phyloP scores from a whole-genome alignment of 2,329 filamentous ascomycete species.

The Talaromyces sp. region DNA sequence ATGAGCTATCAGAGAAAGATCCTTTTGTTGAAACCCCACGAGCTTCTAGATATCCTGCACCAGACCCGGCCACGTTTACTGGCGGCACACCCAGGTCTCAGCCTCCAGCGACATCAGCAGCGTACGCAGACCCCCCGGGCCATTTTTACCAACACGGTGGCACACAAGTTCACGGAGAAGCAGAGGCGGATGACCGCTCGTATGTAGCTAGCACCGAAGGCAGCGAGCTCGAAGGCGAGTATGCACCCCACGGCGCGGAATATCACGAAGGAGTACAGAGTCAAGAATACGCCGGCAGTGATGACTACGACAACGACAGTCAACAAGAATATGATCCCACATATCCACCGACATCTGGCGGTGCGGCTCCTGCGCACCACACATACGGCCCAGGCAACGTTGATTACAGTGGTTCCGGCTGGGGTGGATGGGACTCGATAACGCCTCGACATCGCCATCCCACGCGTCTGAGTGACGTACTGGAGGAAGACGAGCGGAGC shows the following conservation, averaged over 20 bases:
- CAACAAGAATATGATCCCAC: constrained; percentile 35
- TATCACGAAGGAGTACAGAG: constrained; percentile 58
- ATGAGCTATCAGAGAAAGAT: constrained; percentile 53
- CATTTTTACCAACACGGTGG: constrained; percentile 36
- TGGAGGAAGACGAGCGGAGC: constrained; percentile 74
- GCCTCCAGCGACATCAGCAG: constrained; percentile 9
- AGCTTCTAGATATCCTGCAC: constrained; percentile 27
- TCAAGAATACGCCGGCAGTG: constrained; percentile 46
- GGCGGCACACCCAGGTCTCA: constrained; percentile 18
- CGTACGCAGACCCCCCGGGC: constrained; percentile 17
- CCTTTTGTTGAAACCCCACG: constrained; percentile 50
- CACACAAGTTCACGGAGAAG: constrained; percentile 29
- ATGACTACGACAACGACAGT: constrained; percentile 49
- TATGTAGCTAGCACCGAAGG: constrained; percentile 45
- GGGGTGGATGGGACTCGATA: constrained; percentile 69
- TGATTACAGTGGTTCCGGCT: constrained; percentile 64
- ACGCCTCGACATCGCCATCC: constrained; percentile 75
- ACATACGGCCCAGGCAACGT: constrained; percentile 33
- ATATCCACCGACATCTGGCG: constrained; percentile 19
- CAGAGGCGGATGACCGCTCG: constrained; percentile 40
- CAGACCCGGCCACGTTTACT: constrained; percentile 21
- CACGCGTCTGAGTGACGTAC: constrained; percentile 79
- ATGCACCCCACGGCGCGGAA: constrained; percentile 58
- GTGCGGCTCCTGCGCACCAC: constrained; percentile 15
- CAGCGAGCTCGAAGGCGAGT: constrained; percentile 64